phyloP scores from a whole-genome alignment of 768 basidiomycete species.

The Kwoniella mangroviensis region DNA sequence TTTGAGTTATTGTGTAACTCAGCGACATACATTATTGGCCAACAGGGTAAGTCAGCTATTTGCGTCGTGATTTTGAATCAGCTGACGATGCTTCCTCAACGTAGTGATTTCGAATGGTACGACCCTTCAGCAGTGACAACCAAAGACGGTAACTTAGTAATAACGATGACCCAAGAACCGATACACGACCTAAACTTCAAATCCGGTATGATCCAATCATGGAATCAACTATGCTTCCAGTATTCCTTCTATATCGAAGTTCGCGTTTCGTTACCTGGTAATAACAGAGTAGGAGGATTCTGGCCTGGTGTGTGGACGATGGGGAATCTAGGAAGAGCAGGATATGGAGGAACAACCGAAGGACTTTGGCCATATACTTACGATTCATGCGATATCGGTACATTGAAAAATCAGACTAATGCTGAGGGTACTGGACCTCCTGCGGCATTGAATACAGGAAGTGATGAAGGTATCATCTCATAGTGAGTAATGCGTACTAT shows the following conservation, averaged over 20 bases:
- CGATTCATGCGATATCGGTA: slow-evolving; percentile 82
- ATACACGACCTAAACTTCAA: slow-evolving; percentile 82
- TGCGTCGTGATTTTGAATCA: neutral
- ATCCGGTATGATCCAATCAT: slow-evolving; percentile 67
- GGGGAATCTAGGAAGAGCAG: slow-evolving; percentile 84
- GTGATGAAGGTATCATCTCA: slow-evolving; percentile 39
- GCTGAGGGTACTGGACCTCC: slow-evolving; percentile 40
- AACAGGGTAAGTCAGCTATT: slow-evolving; percentile 57
- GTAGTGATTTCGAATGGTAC: slow-evolving; percentile 73
- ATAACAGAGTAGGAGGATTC: slow-evolving; percentile 46
- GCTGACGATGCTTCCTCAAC: slow-evolving; percentile 22
- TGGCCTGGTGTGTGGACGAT: slow-evolving; percentile 92
- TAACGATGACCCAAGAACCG: slow-evolving; percentile 73
- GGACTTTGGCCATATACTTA: slow-evolving; percentile 87
- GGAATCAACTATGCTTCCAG: slow-evolving; percentile 96
- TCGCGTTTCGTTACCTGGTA: slow-evolving; percentile 52
- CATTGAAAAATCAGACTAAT: slow-evolving; percentile 61
- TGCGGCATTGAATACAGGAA: slow-evolving; percentile 37
- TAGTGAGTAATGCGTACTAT: slow-evolving; percentile 34
- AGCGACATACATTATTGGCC: slow-evolving; percentile 76
- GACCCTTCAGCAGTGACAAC: slow-evolving; percentile 64
- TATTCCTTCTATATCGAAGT: slow-evolving; percentile 80
- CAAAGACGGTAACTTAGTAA: slow-evolving; percentile 73
- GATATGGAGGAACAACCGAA: slow-evolving; percentile 87
- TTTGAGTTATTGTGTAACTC: neutral